Percentiles rank a stretch among this genome's conserved stretches.
These are phyloP conservation scores for Candida sojae DNA, from an alignment of 1,139 yeast genomes.

Conservation along the genomic window DNA sequence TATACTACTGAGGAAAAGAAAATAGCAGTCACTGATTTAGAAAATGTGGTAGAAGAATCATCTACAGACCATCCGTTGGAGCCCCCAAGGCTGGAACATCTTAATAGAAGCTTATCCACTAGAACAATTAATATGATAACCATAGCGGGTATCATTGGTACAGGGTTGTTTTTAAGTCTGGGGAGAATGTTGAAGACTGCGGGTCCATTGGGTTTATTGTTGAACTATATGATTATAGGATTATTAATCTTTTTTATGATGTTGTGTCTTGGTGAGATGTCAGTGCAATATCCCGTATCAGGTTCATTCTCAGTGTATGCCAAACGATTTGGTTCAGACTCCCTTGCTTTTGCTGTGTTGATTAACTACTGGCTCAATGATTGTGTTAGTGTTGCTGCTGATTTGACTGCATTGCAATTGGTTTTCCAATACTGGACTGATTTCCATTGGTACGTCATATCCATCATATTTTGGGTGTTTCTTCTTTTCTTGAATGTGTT, in stretches of 20 bases:
- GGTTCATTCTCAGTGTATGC: constrained; percentile 67
- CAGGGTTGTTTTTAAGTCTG: constrained; percentile 68
- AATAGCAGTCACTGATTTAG: not conserved
- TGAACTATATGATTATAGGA: constrained; percentile 62
- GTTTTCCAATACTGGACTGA: constrained; percentile 65
- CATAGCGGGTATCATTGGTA: constrained; percentile 67
- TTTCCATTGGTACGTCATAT: constrained; percentile 57
- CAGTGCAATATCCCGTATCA: constrained; percentile 60
- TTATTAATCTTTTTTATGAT: constrained; percentile 58
- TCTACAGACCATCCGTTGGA: not conserved
- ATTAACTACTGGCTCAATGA: constrained; percentile 68
- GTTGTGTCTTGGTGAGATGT: constrained; percentile 67
- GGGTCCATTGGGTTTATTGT: constrained; percentile 64
- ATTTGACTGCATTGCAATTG: constrained; percentile 59
- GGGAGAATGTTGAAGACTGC: constrained; percentile 60
- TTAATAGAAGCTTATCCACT: constrained; percentile 47
- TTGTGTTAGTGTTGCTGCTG: constrained; percentile 63
- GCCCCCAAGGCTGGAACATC: constrained; percentile 24
- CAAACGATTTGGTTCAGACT: constrained; percentile 59
- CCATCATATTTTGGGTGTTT: constrained; percentile 60
- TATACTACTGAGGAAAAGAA: not conserved
- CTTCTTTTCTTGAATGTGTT: constrained; percentile 53
- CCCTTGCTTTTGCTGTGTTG: constrained; percentile 63
- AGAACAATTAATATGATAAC: constrained; percentile 65
- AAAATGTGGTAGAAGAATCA: constrained; percentile 2